phyloP scores from a whole-genome alignment of 116 monocot genomes.

The Iris pallida region DNA sequence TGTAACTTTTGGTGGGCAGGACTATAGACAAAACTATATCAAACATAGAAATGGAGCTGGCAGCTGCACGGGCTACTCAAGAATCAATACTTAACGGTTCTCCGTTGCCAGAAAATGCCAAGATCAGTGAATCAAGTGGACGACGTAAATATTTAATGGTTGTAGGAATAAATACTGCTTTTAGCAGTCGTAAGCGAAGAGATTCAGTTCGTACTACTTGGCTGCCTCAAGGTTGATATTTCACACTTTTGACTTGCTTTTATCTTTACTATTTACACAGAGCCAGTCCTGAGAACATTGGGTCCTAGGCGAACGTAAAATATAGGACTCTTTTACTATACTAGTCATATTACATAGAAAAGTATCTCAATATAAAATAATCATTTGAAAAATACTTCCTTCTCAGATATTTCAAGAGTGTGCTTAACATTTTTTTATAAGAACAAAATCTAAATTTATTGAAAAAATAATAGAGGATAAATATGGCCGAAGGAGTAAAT shows the following conservation, averaged over 20 bases:
- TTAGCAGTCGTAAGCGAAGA: conserved; percentile 95
- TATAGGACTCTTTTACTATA: no score
- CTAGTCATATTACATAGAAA: no score
- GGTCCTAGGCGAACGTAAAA: no score
- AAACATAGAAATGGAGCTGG: conserved; percentile 84
- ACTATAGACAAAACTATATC: conserved; percentile 88
- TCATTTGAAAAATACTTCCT: no score
- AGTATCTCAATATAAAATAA: no score
- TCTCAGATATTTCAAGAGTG: no score
- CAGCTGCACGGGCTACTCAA: conserved; percentile 67
- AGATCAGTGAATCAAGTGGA: conserved; percentile 24
- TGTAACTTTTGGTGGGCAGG: conserved; percentile 32
- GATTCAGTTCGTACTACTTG: conserved; percentile 94
- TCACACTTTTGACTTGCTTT: background rate
- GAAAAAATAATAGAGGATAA: no score
- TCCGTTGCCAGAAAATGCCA: conserved; percentile 44
- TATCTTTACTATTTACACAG: background rate
- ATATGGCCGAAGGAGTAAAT: no score
- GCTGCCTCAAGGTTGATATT: conserved; percentile 84
- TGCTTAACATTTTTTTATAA: no score
- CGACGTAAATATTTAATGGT: conserved; percentile 83
- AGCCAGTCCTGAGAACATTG: no score
- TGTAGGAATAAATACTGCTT: conserved; percentile 95
- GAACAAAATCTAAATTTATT: no score
- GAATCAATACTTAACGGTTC: conserved; percentile 69